Conservation (phyloP, 75 land plant genomes). For the Larix kaempferi region DNA sequence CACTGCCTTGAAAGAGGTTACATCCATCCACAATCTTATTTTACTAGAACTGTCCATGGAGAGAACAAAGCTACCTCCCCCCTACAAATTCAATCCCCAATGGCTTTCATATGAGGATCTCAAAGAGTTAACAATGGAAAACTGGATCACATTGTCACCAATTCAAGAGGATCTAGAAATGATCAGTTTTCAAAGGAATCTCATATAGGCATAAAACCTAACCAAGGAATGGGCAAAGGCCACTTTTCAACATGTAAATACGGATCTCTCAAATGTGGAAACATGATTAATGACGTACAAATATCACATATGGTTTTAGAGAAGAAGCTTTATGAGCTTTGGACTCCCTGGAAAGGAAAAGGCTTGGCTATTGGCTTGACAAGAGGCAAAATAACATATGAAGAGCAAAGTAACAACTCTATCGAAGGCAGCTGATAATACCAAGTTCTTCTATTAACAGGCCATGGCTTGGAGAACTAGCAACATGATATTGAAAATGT, state of each 20-base stretch:
- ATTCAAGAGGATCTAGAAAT: background rate
- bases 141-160: too few species aligned
- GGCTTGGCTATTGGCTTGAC: background rate
- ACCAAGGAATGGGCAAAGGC: background rate
- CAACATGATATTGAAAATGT: background rate
- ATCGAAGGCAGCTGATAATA: background rate
- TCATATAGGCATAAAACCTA: background rate
- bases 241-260: background rate
- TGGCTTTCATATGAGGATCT: background rate
- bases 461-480: background rate
- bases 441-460: background rate
- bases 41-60: background rate
- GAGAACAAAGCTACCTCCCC: background rate
- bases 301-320: background rate
- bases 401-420: background rate
- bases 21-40: background rate
- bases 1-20: background rate
- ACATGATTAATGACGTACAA: background rate
- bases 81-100: background rate
- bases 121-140: background rate
- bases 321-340: background rate
- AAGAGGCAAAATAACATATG: background rate
- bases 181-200: background rate
- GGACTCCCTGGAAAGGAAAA: background rate
- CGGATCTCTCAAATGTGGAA: background rate